phyloP scores from a whole-genome alignment of 176 grass and related monocot genomes.

The Puccinellia tenuiflora region DNA sequence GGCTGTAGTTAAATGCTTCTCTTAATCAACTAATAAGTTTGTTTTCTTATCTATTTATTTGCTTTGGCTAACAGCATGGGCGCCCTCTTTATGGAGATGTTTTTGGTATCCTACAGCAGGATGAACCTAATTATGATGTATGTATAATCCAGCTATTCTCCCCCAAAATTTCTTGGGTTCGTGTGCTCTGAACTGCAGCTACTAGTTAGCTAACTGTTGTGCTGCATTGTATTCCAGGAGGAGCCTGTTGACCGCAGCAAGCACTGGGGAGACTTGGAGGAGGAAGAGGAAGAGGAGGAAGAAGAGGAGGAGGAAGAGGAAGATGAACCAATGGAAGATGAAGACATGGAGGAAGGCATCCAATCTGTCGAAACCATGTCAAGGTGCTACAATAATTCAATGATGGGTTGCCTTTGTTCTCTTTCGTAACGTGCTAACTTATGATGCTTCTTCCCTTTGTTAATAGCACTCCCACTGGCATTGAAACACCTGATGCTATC shows the following conservation, averaged over 20 bases:
- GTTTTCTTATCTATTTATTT: slow-evolving; percentile 25
- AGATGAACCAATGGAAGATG: slow-evolving; percentile 28
- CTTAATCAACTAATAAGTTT: not conserved
- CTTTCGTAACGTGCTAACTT: not conserved
- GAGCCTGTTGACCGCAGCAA: slow-evolving; percentile 89
- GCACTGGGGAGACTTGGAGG: slow-evolving; percentile 94
- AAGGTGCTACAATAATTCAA: slow-evolving; percentile 32
- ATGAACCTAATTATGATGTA: slow-evolving; percentile 90
- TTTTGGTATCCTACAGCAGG: slow-evolving; percentile 63
- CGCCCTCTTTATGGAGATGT: slow-evolving; percentile 35
- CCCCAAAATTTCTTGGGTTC: not conserved
- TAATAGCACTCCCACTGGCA: slow-evolving; percentile 86
- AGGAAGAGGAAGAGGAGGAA: slow-evolving; percentile 67
- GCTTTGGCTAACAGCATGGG: slow-evolving; percentile 47
- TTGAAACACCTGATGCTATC: slow-evolving; percentile 96
- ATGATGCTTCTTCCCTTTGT: not conserved
- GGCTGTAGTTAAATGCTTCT: not conserved
- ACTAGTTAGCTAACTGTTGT: slow-evolving; percentile 12
- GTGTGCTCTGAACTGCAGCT: not conserved
- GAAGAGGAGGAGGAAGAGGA: slow-evolving; percentile 49
- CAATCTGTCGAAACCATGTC: slow-evolving; percentile 88
- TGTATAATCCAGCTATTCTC: not conserved
- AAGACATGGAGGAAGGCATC: slow-evolving; percentile 74
- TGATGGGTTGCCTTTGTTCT: not conserved
- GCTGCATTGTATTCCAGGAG: slow-evolving; percentile 42